Evolutionary conservation across 2,329 filamentous ascomycete genomes (phyloP).

Genomic region (Aureobasidium melanogenum): DNA sequence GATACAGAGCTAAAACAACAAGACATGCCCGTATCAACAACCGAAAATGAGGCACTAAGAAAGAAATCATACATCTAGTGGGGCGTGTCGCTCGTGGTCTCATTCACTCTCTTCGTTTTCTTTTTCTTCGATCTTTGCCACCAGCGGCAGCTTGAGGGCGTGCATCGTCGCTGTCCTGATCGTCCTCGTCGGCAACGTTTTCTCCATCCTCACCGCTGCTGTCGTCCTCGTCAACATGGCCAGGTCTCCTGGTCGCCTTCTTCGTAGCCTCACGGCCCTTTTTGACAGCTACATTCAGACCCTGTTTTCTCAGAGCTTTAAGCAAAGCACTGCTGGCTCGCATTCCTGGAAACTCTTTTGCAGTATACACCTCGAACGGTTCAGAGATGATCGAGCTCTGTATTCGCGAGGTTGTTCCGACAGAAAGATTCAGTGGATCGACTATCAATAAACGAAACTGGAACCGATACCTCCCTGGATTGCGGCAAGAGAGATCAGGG

Average conservation of each 20-base stretch:
- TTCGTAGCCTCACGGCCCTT: conserved; percentile 62
- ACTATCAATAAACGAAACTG: conserved; percentile 66
- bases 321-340: conserved; percentile 65
- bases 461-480: conserved; percentile 65
- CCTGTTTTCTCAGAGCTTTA: conserved; percentile 66
- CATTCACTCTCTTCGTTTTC: conserved; percentile 12
- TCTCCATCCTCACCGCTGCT: conserved; percentile 26
- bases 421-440: conserved; percentile 50
- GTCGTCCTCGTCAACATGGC: conserved; percentile 32
- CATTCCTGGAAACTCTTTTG: conserved; percentile 83
- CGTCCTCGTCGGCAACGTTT: conserved; percentile 61
- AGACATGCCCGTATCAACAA: conserved; percentile 5
- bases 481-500: conserved; percentile 71
- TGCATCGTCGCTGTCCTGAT: conserved; percentile 48
- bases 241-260: conserved; percentile 26
- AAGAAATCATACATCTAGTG: conserved; percentile 9
- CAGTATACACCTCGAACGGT: conserved; percentile 70
- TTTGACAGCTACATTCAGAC: conserved; percentile 77
- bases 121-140: conserved; percentile 1
- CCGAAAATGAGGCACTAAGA: background rate
- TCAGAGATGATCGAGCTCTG: conserved; percentile 53
- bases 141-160: background rate
- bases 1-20: background rate
- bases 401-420: conserved; percentile 41
- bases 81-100: background rate